Evolutionary conservation across 768 basidiomycete genomes (phyloP), one percentile per base, ranked within the genome.

Genomic region (Lactarius sp.): DNA sequence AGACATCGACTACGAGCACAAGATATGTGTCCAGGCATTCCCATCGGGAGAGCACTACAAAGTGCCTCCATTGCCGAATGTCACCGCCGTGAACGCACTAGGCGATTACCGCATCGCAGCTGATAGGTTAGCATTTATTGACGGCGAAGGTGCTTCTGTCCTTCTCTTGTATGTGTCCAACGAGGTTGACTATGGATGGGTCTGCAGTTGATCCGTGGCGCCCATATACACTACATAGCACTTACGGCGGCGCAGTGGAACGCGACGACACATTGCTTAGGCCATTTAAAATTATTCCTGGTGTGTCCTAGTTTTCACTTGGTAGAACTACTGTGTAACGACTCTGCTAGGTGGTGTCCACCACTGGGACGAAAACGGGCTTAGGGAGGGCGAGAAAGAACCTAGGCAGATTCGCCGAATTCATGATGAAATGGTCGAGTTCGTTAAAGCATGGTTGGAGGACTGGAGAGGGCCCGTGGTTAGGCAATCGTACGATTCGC

Each of bases 281-380:
- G 44, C 95, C 95, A 0, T 93, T 93, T 76, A 94, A 94, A 72
- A 70, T 95, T 47, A 97, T 97, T 62, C 87, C 87, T 10, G 79
- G 93, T 93, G 67, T 31, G 86, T 78, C 18, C 44, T 39, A n/a
- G 49, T 12, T 2, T 39, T 10, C 9, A 33, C 56, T 62, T 37
- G 20, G 37, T 10, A 5, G 57, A 52, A 34, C 37, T 13, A 2
- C 5, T 13, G 37, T 41, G 18, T 20, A 42, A 31, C 14, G 10
- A 20, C 5, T 33, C 49, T 46, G 37, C 13, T 64, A 89, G 88
- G 79, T 59, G 90, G 78, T 42, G 86, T 90, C 10, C 93, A 96
- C 70, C 86, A 87, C 69, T 88, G 80, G 59, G 85, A 85, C 56
- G 81, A 96, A 76, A 88, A 90, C 70, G 94, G 94, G 4, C 79